phyloP scores from a whole-genome alignment of 2,329 filamentous ascomycete species.

The Colletotrichum sp. region DNA sequence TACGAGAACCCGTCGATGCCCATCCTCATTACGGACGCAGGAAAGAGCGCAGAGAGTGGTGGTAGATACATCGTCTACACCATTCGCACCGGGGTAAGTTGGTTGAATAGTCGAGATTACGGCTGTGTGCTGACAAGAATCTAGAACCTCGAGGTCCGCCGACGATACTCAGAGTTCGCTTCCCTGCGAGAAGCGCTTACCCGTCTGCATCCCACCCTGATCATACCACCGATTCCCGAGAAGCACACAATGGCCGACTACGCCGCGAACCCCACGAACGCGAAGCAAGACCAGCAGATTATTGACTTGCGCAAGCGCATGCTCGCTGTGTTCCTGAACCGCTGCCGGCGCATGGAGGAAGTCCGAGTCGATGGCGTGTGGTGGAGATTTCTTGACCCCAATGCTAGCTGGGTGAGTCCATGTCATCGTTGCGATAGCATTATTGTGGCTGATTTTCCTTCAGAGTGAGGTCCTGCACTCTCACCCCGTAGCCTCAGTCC shows the following conservation, averaged over 20 bases:
- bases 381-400: slow-evolving; percentile 97
- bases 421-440: background rate
- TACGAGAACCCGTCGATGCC: slow-evolving; percentile 92
- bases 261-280: slow-evolving; percentile 95
- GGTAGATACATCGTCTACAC: slow-evolving; percentile 97
- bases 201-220: slow-evolving; percentile 89
- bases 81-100: slow-evolving; percentile 85
- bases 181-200: slow-evolving; percentile 89
- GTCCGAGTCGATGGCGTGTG: slow-evolving; percentile 93
- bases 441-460: slow-evolving; percentile 27
- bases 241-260: slow-evolving; percentile 99
- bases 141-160: slow-evolving; percentile 92
- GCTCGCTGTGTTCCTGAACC: slow-evolving; percentile 92
- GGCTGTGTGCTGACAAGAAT: background rate
- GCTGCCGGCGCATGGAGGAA: slow-evolving; percentile 91
- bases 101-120: background rate
- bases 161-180: slow-evolving; percentile 95
- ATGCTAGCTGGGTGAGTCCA: slow-evolving; percentile 88
- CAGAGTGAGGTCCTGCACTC: slow-evolving; percentile 95
- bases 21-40: slow-evolving; percentile 91
- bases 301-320: slow-evolving; percentile 97
- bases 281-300: slow-evolving; percentile 95
- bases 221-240: slow-evolving; percentile 96
- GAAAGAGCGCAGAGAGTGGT: slow-evolving; percentile 91
- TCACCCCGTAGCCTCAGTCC: slow-evolving; percentile 87